phyloP scores from a whole-genome alignment of 179 eudicot genomes.

The Drosera spatulata region DNA sequence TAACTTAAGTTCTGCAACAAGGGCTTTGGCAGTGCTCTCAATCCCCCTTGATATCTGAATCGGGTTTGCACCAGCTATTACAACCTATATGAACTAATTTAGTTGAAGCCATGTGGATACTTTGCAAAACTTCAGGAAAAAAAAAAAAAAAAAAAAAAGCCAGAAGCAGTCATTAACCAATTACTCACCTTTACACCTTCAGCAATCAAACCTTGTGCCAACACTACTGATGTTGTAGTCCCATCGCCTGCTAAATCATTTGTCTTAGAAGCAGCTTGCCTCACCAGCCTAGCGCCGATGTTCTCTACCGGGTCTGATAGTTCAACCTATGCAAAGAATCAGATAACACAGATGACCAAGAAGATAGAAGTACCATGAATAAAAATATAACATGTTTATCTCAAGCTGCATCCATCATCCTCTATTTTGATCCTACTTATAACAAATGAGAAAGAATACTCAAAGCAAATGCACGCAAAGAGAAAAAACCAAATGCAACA shows the following conservation, averaged over 20 bases:
- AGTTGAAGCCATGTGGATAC: too few species aligned
- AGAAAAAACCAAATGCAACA: too few species aligned
- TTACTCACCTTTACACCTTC: constrained; percentile 89
- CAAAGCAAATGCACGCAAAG: too few species aligned
- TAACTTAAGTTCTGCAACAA: constrained; percentile 68
- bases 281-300: constrained; percentile 95
- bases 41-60: constrained; percentile 91
- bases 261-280: constrained; percentile 93
- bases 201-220: constrained; percentile 82
- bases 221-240: constrained; percentile 83
- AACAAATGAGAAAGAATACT: too few species aligned
- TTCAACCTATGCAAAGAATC: constrained; percentile 51
- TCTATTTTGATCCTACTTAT: too few species aligned
- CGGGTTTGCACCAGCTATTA: constrained; percentile 98
- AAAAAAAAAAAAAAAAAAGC: too few species aligned
- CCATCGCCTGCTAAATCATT: constrained; percentile 97
- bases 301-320: constrained; percentile 97
- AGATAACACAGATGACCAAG: too few species aligned
- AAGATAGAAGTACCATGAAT: not conserved
- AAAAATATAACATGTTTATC: not conserved
- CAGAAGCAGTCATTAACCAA: too few species aligned
- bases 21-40: constrained; percentile 84
- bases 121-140: too few species aligned
- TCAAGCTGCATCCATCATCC: too few species aligned
- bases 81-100: constrained; percentile 43